phyloP scores from a whole-genome alignment of 1,284 basidiomycete genomes.

The Melanopsichium pennsylvanicum region DNA sequence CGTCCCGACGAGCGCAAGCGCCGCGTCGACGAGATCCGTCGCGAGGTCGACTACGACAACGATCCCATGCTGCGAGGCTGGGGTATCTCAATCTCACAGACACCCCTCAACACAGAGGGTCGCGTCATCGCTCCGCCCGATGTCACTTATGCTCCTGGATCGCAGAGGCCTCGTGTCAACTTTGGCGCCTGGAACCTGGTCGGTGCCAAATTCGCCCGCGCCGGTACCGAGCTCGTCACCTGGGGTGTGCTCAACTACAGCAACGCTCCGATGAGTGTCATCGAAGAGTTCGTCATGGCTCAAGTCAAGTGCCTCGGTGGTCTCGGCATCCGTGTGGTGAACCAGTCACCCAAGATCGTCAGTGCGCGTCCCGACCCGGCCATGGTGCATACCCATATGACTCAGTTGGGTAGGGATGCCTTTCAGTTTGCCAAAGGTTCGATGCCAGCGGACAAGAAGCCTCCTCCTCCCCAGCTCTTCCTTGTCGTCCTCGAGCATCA shows the following conservation, averaged over 20 bases:
- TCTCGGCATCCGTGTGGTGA: conserved; percentile 35
- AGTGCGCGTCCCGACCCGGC: not conserved
- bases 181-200: conserved; percentile 52
- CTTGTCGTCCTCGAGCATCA: conserved; percentile 41
- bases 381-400: conserved; percentile 12
- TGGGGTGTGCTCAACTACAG: conserved; percentile 52
- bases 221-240: conserved; percentile 26
- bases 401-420: conserved; percentile 8
- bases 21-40: conserved; percentile 40
- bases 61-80: conserved; percentile 56
- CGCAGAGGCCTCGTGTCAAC: conserved; percentile 65
- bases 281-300: conserved; percentile 16
- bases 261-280: not conserved
- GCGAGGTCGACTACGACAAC: conserved; percentile 42
- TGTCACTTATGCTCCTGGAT: conserved; percentile 45
- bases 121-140: conserved; percentile 64
- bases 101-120: conserved; percentile 64
- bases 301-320: conserved; percentile 12
- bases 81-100: conserved; percentile 66
- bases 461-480: conserved; percentile 47
- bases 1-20: conserved; percentile 26
- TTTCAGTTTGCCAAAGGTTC: conserved; percentile 14
- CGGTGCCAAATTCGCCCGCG: conserved; percentile 25
- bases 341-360: conserved; percentile 8
- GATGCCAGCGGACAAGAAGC: not conserved